Evolutionary conservation across 1,139 yeast genomes (phyloP), one percentile per base, ranked within the genome.

Genomic region (Lodderomyces elongisporus): DNA sequence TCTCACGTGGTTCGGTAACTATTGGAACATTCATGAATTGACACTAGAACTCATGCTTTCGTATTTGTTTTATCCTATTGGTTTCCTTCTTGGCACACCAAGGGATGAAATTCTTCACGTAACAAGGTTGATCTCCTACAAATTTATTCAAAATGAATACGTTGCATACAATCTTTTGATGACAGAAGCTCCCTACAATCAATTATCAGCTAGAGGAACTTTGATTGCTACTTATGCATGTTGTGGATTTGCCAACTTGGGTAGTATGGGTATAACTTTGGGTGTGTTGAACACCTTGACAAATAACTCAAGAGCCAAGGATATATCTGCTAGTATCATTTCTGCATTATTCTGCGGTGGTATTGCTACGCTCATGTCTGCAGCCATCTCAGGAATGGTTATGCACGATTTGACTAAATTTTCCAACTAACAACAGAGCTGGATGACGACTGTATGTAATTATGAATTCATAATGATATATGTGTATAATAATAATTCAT

Each of bases 331-430:
- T 23, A 52, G 71, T 39, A 72, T 77, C 34, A 42, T 69, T 28
- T 68, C 78, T 25, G 69, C 83, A 2, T 66, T 78, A 43, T 42
- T 74, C 28, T 62, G 74, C 28, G 85, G 85, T 8, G 68, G 70
- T 39, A 60, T 74, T 39, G 63, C 81, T 18, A 78, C 85, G 4
- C 58, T 74, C 40, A 58, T 74, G 34, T 70, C 80, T 7, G 83
- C 85, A 17, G 76, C 79, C 37, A 74, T 77, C 40, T 83, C 85
- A 12, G 82, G 81, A 29, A 78, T 78, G 83, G 77, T 77, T 25
- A 63, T 78, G 51, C 77, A 77, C 40, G 77, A 75, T 45, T 25
- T 31, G 25, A 17, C 12, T 5, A 25, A 31, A 17, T 31, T 31
- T 20, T 14, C 25, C 12, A 14, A 24, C n/a, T n/a, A n/a, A n/a